These are phyloP conservation scores for Candida taoyuanica DNA, from an alignment of 805 yeast genomes.

Conservation along the genomic window DNA sequence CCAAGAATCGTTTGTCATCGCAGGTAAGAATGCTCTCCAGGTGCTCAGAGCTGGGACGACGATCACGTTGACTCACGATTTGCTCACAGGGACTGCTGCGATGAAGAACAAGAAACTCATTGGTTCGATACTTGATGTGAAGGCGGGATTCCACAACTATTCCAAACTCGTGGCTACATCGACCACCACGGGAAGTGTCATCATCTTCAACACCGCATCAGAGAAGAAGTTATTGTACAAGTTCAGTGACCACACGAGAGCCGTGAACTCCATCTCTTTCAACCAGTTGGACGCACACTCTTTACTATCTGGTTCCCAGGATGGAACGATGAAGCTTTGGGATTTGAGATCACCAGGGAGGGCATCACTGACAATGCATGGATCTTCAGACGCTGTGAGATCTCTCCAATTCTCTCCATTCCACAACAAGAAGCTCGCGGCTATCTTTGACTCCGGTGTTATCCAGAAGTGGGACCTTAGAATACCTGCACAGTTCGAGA, in stretches of 20 bases:
- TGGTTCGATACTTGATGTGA: constrained; percentile 39
- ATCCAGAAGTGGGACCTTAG: constrained; percentile 87
- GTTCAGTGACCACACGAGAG: constrained; percentile 40
- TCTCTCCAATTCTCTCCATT: constrained; percentile 51
- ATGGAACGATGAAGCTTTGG: constrained; percentile 75
- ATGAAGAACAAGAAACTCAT: constrained; percentile 31
- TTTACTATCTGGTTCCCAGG: constrained; percentile 67
- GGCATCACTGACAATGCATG: constrained; percentile 47
- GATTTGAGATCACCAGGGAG: constrained; percentile 50
- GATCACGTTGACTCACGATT: constrained; percentile 33
- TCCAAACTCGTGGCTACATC: constrained; percentile 40
- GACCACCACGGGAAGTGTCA: constrained; percentile 45
- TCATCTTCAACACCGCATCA: constrained; percentile 27
- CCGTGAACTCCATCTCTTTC: constrained; percentile 42
- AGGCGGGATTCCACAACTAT: constrained; percentile 38
- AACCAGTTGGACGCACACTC: constrained; percentile 34
- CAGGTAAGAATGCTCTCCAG: constrained; percentile 40
- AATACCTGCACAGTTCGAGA: constrained; percentile 55
- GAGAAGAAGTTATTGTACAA: constrained; percentile 25
- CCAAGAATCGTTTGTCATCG: constrained; percentile 31
- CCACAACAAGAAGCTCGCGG: constrained; percentile 56
- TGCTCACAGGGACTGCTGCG: constrained; percentile 26
- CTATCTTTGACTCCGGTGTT: constrained; percentile 86
- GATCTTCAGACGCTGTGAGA: constrained; percentile 68
- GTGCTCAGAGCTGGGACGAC: constrained; percentile 30